Conservation (phyloP, 2,329 filamentous ascomycete species). For the Sclerotinia subarctica region DNA sequence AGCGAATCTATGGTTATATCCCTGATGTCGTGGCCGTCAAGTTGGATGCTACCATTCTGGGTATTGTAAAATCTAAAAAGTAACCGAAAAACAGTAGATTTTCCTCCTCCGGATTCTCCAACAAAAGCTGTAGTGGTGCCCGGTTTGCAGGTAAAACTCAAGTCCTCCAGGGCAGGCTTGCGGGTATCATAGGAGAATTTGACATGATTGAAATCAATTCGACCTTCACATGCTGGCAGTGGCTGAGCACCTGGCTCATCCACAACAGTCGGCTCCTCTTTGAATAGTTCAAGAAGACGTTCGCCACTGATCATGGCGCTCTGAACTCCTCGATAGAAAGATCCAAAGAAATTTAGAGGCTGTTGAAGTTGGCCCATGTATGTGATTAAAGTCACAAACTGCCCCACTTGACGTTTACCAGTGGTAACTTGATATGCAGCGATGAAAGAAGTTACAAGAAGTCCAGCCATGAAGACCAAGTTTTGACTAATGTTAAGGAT, state of each 20-base stretch:
- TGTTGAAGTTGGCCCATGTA: conserved; percentile 79
- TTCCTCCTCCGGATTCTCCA: conserved; percentile 93
- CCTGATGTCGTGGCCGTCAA: conserved; percentile 82
- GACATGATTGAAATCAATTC: conserved; percentile 84
- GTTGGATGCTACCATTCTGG: conserved; percentile 71
- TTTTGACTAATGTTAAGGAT: conserved; percentile 80
- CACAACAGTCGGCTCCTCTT: conserved; percentile 87
- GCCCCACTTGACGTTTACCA: conserved; percentile 61
- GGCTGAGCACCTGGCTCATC: conserved; percentile 65
- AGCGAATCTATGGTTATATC: conserved; percentile 92
- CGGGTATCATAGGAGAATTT: conserved; percentile 87
- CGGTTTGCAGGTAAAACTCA: conserved; percentile 81
- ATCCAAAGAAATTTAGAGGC: conserved; percentile 84
- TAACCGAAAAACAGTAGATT: conserved; percentile 92
- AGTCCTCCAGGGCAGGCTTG: conserved; percentile 76
- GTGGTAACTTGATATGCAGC: conserved; percentile 74
- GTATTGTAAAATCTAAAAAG: conserved; percentile 97
- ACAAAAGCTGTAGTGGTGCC: conserved; percentile 95
- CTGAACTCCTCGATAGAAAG: conserved; percentile 93
- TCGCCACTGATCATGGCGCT: conserved; percentile 97
- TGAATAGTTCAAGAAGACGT: conserved; percentile 91
- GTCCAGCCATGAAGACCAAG: conserved; percentile 73
- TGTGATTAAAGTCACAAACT: conserved; percentile 70
- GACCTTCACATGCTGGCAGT: conserved; percentile 69
- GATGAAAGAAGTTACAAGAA: conserved; percentile 69